These are phyloP conservation scores for Trichoderma endophyticum DNA, from an alignment of 2,329 filamentous ascomycete species.

Conservation along the genomic window DNA sequence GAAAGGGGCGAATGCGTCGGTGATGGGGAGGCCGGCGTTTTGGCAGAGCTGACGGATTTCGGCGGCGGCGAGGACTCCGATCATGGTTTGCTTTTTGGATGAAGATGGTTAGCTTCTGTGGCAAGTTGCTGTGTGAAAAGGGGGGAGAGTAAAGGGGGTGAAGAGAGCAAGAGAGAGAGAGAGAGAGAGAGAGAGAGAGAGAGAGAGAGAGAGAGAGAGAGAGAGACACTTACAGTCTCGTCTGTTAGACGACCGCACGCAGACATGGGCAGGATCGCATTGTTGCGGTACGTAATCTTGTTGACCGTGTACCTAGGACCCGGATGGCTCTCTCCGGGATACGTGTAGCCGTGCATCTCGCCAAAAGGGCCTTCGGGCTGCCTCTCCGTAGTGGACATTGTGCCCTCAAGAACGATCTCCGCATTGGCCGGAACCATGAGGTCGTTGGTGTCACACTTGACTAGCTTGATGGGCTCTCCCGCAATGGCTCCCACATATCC, in stretches of 20 bases:
- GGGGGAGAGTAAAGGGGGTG: neutral
- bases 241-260: constrained; percentile 18
- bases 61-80: neutral
- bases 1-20: constrained; percentile 42
- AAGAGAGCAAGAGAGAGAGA: too few species aligned
- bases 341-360: constrained; percentile 33
- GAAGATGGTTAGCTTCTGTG: neutral
- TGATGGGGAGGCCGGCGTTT: constrained; percentile 37
- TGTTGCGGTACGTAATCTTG: constrained; percentile 16
- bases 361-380: constrained; percentile 49
- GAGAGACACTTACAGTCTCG: neutral
- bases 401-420: constrained; percentile 52
- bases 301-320: constrained; percentile 15
- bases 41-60: neutral
- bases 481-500: constrained; percentile 47
- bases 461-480: constrained; percentile 43
- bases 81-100: neutral
- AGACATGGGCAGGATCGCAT: constrained; percentile 18
- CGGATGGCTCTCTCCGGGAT: neutral
- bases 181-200: too few species aligned
- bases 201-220: too few species aligned
- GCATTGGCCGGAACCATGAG: constrained; percentile 46
- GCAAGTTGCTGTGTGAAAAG: neutral
- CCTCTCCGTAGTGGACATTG: constrained; percentile 42
- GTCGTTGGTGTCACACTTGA: constrained; percentile 51